phyloP scores from a whole-genome alignment of 345 rosid genomes.

The Gossypium bickii region DNA sequence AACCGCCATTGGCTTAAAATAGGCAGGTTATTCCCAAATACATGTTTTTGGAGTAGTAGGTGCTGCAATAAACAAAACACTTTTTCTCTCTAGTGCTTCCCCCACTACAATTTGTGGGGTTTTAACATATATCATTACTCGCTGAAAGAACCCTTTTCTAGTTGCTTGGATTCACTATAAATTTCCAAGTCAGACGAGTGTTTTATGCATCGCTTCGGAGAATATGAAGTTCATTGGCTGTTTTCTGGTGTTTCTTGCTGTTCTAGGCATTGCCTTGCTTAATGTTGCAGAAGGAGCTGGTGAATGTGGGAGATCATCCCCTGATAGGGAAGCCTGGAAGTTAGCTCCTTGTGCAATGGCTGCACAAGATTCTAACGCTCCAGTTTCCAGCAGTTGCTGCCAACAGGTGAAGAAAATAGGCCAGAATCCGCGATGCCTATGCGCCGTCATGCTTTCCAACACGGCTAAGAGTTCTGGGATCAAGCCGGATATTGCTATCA shows the following conservation, averaged over 20 bases:
- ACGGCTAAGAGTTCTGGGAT: constrained; percentile 69
- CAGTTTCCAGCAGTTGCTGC: constrained; percentile 69
- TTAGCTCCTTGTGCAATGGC: constrained; percentile 81
- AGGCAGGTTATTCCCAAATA: constrained; percentile 17
- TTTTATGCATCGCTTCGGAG: constrained; percentile 24
- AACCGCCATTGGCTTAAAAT: constrained; percentile 27
- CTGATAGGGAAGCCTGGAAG: constrained; percentile 79
- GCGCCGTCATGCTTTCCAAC: constrained; percentile 83
- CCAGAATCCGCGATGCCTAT: constrained; percentile 69
- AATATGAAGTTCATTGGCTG: constrained; percentile 42
- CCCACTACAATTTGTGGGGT: constrained; percentile 46
- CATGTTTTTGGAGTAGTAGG: constrained; percentile 32
- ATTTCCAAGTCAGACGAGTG: constrained; percentile 17
- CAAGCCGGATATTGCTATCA: constrained; percentile 66
- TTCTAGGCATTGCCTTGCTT: constrained; percentile 34
- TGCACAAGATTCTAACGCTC: constrained; percentile 43
- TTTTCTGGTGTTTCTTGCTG: constrained; percentile 33
- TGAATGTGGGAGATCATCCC: constrained; percentile 71
- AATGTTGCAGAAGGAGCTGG: constrained; percentile 57
- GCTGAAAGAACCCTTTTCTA: constrained; percentile 11
- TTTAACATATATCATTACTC: constrained; percentile 17
- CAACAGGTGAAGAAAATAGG: constrained; percentile 61
- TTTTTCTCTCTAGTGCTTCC: constrained; percentile 45
- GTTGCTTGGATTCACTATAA: constrained; percentile 37
- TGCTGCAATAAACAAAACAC: constrained; percentile 34